Evolutionary conservation across 2,329 filamentous ascomycete genomes (phyloP), one percentile per base, ranked within the genome.

Genomic region (Penicillium rolfsii): DNA sequence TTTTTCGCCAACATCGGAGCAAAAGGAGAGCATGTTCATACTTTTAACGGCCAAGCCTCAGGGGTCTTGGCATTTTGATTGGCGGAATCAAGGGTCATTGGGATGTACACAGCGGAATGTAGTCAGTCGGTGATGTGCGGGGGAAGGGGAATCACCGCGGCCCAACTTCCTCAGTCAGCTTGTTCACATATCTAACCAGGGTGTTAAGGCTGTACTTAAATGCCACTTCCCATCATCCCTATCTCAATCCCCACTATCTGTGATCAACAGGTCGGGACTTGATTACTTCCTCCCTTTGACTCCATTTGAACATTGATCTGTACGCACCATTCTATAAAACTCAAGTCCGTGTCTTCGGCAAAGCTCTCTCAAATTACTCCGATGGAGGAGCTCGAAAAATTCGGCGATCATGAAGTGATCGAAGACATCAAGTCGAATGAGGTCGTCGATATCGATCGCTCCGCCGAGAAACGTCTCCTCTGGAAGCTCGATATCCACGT

Each of bases 401-500:
- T 30, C 14, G 22, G 41, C 30, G 36, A 57, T 3, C 59, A 63
- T 16, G 61, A 66, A 26, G 61, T 49, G 12, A 62, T 70, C 38
- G 68, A 70, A 59, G 58, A 67, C 41, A 28, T 70, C 57, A 64
- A 66, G 28, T 55, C 63, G 9, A 19, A 57, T 2, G 16, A 35
- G 5, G 2, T 57, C 16, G 46, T 57, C 6, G 59, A 46, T 9
- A 48, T 55, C 50, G 76, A 79, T 58, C 69, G 52, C 24, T 48
- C 67, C 2, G 76, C 76, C 9, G 81, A 84, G 62, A 81, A 78
- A 67, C 79, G 76, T 59, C 68, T 83, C 14, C 64, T 84, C 7
- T 71, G 78, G 49, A 85, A 84, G 71, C 75, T 77, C 53, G 82
- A 84, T 63, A 60, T 82, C 14, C 75, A 79, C 49, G 74, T 84